These are phyloP conservation scores for Mortierella sp. DNA, from an alignment of 371 early-diverging fungal genomes.

Conservation along the genomic window DNA sequence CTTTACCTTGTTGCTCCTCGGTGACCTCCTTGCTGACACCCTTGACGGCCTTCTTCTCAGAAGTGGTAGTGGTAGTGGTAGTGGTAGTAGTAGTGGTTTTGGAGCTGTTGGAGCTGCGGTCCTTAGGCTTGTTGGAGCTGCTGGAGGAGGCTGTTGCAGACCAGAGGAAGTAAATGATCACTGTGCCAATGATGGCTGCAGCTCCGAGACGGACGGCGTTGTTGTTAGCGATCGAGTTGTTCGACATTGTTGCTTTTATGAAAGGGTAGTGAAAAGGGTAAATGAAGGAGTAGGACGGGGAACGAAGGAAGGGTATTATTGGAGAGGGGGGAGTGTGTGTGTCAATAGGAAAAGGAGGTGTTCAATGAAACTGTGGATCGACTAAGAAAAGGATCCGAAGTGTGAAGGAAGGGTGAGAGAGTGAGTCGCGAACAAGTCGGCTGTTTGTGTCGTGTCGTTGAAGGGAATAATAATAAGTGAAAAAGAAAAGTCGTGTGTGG, in stretches of 20 bases:
- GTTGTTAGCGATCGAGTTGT: conserved; percentile 31
- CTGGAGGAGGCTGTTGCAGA: conserved; percentile 27
- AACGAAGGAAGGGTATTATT: neutral
- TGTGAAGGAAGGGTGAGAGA: neutral
- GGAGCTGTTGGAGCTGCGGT: conserved; percentile 11
- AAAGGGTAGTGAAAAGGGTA: neutral
- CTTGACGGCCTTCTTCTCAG: neutral
- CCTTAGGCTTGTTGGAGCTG: neutral
- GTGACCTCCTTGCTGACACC: neutral
- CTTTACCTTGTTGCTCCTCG: neutral
- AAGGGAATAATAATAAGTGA: neutral
- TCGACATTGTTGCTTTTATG: conserved; percentile 7
- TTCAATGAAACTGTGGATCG: neutral
- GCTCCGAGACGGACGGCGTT: conserved; percentile 50
- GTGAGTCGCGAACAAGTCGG: neutral
- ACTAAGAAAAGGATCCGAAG: neutral
- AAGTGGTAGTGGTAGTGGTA: neutral
- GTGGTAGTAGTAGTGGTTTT: conserved; percentile 9
- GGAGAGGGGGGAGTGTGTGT: neutral
- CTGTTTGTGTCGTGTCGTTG: neutral
- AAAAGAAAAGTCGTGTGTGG: no score
- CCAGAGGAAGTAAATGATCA: conserved; percentile 40
- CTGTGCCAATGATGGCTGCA: conserved; percentile 38
- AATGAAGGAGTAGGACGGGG: no score
- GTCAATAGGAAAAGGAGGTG: neutral